phyloP scores from a whole-genome alignment of 2,329 filamentous ascomycete genomes.

The Trichoderma sp. region DNA sequence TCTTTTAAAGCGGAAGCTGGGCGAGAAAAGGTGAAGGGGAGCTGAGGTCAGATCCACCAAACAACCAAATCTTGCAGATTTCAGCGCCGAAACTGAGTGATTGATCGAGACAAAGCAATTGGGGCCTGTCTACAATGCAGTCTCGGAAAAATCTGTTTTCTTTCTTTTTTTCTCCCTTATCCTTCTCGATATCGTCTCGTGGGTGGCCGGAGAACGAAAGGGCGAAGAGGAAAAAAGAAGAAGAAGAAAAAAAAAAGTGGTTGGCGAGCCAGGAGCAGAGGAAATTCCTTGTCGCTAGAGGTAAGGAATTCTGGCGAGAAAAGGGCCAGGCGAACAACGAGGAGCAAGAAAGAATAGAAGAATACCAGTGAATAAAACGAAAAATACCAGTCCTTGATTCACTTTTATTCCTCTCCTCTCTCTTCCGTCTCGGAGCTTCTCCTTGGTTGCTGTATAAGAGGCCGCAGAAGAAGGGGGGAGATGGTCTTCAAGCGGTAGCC shows the following conservation, averaged over 20 bases:
- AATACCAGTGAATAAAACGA: slow-evolving; percentile 21
- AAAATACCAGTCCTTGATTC: slow-evolving; percentile 39
- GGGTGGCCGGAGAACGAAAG: slow-evolving; percentile 27
- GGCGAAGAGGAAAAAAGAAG: slow-evolving; percentile 21
- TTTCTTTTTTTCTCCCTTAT: neutral
- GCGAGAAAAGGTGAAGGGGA: slow-evolving; percentile 7
- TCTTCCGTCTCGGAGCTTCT: slow-evolving; percentile 29
- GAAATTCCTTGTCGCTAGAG: slow-evolving; percentile 42
- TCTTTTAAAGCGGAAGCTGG: slow-evolving; percentile 2
- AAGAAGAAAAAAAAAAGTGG: slow-evolving; percentile 23
- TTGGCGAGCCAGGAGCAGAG: slow-evolving; percentile 28
- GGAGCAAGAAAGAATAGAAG: slow-evolving; percentile 1
- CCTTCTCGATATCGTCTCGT: slow-evolving; percentile 26
- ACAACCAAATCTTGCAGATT: slow-evolving; percentile 3
- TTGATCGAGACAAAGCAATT: slow-evolving; percentile 15
- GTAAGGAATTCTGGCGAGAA: slow-evolving; percentile 41
- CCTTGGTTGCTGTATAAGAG: slow-evolving; percentile 28
- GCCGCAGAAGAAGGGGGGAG: slow-evolving; percentile 24
- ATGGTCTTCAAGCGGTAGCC: slow-evolving; percentile 25
- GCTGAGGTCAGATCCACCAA: slow-evolving; percentile 14
- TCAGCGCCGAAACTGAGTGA: slow-evolving; percentile 4
- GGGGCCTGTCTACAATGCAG: slow-evolving; percentile 20
- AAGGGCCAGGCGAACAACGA: slow-evolving; percentile 10
- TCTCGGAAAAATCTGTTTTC: slow-evolving; percentile 29
- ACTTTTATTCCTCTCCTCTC: slow-evolving; percentile 26